Evolutionary conservation across 2,329 filamentous ascomycete species (phyloP).

Genomic region (Colletotrichum orchidophilum): DNA sequence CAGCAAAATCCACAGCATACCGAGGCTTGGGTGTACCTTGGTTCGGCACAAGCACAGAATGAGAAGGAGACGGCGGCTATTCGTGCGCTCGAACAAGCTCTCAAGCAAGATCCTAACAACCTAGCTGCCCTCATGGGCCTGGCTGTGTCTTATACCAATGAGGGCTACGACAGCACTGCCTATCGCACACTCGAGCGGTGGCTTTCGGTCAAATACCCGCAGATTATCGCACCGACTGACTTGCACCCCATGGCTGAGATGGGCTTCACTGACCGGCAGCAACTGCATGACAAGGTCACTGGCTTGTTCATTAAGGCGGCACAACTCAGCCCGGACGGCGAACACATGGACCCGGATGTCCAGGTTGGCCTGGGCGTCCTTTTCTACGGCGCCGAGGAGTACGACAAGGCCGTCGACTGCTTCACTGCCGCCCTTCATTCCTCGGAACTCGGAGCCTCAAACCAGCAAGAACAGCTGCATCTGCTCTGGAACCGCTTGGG

Average conservation of each 20-base stretch:
- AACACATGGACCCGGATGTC: slow-evolving; percentile 97
- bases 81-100: slow-evolving; percentile 87
- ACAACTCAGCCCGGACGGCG: slow-evolving; percentile 88
- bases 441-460: slow-evolving; percentile 83
- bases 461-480: slow-evolving; percentile 87
- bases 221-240: slow-evolving; percentile 77
- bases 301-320: slow-evolving; percentile 91
- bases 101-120: slow-evolving; percentile 89
- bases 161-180: slow-evolving; percentile 96
- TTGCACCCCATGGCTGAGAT: slow-evolving; percentile 82
- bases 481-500: slow-evolving; percentile 97
- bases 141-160: slow-evolving; percentile 97
- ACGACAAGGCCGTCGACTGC: slow-evolving; percentile 98
- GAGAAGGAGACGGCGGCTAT: slow-evolving; percentile 98
- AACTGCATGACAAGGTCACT: slow-evolving; percentile 90
- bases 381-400: slow-evolving; percentile 97
- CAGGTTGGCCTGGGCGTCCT: slow-evolving; percentile 96
- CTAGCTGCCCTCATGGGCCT: slow-evolving; percentile 92
- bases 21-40: slow-evolving; percentile 93
- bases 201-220: slow-evolving; percentile 94
- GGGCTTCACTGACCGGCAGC: slow-evolving; percentile 91
- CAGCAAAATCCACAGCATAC: slow-evolving; percentile 89
- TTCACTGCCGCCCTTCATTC: slow-evolving; percentile 91
- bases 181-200: slow-evolving; percentile 97
- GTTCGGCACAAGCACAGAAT: slow-evolving; percentile 94